A percentile compares a stretch with the other conserved stretches of the same genome.
These are phyloP conservation scores for Escallonia herrerae DNA, from an alignment of 129 eudicot species.

Conservation along the genomic window DNA sequence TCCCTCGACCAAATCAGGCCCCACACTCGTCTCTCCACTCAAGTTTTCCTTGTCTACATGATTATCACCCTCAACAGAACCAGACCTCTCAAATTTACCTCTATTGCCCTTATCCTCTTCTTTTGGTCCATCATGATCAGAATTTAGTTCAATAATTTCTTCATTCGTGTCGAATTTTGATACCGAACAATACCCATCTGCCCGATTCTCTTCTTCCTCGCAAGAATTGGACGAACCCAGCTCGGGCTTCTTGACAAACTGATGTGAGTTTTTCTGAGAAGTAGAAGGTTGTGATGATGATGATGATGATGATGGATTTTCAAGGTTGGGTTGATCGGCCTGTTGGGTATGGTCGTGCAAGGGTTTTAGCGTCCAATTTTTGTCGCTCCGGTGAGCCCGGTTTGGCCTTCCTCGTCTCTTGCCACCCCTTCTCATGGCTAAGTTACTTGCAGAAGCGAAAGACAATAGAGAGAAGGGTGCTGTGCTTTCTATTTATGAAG, in stretches of 20 bases:
- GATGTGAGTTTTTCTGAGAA: slow-evolving; percentile 5
- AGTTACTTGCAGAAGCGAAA: background rate
- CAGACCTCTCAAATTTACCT: background rate
- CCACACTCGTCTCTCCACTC: background rate
- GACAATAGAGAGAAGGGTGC: background rate
- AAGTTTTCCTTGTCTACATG: slow-evolving; percentile 13
- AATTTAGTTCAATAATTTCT: background rate
- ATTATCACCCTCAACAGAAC: slow-evolving; percentile 5
- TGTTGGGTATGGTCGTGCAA: slow-evolving; percentile 8
- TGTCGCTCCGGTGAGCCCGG: slow-evolving; percentile 5
- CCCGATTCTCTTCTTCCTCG: slow-evolving; percentile 7
- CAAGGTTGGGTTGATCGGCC: background rate
- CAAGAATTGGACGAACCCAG: slow-evolving; percentile 14
- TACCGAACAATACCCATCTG: slow-evolving; percentile 5
- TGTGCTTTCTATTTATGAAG: too few species aligned
- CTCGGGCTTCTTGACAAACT: slow-evolving; percentile 25
- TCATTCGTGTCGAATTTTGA: background rate
- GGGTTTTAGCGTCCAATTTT: slow-evolving; percentile 22
- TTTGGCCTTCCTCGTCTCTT: slow-evolving; percentile 9
- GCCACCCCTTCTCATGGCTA: slow-evolving; percentile 26
- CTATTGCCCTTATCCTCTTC: background rate
- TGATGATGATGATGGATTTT: background rate
- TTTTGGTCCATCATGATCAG: background rate
- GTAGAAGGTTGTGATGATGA: slow-evolving; percentile 3
- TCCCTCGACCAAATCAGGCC: too few species aligned